phyloP scores from a whole-genome alignment of 371 early-diverging fungal species.

The Mucor saturninus region DNA sequence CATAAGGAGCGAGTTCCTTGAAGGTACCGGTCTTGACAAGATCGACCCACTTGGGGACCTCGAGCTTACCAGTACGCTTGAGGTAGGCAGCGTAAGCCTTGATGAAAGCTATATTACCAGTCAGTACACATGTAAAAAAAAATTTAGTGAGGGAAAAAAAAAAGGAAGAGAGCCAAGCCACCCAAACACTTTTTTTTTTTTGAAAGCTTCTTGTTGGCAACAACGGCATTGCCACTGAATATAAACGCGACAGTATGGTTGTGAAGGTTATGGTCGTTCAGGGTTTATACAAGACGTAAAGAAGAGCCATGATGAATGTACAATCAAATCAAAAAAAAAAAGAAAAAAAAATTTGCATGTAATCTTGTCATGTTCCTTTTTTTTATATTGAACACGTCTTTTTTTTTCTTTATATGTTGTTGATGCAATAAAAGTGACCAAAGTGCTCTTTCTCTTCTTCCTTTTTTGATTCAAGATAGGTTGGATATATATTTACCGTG shows the following conservation, averaged over 20 bases:
- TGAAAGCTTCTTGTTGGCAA: not conserved
- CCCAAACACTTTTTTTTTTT: conserved; percentile 16
- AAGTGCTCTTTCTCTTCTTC: too few species aligned
- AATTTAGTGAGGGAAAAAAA: not conserved
- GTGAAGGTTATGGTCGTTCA: not conserved
- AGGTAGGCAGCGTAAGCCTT: conserved; percentile 98
- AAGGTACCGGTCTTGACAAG: conserved; percentile 95
- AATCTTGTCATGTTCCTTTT: too few species aligned
- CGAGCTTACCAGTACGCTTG: conserved; percentile 97
- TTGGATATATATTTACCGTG: conserved; percentile 57
- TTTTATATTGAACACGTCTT: too few species aligned
- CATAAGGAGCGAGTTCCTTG: conserved; percentile 97
- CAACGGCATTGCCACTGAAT: too few species aligned
- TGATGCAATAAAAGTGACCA: not conserved
- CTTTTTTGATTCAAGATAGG: too few species aligned
- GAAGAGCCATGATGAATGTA: too few species aligned
- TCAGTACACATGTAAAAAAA: too few species aligned
- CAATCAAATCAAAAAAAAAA: too few species aligned
- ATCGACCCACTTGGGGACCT: conserved; percentile 98
- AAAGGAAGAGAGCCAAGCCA: conserved; percentile 26
- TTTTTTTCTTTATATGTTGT: not conserved
- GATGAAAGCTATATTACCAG: conserved; percentile 70
- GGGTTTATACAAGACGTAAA: not conserved
- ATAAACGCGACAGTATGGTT: too few species aligned
- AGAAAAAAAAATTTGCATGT: too few species aligned